Evolutionary conservation across 768 basidiomycete species (phyloP), one percentile per base, ranked within the genome.

Genomic region (Myochromella boudieri): DNA sequence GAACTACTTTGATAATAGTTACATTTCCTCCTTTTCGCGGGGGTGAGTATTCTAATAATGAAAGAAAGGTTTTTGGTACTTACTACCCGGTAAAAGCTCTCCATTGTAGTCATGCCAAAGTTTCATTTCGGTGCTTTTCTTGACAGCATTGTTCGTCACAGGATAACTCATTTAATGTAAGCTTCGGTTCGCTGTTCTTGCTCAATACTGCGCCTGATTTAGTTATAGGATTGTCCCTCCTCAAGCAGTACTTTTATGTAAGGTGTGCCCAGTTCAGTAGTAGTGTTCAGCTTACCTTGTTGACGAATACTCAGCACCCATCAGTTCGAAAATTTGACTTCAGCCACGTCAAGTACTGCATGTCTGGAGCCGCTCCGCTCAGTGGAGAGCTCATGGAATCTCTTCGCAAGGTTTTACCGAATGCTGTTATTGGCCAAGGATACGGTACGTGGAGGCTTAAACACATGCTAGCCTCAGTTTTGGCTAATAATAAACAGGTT

Each of bases 291-390:
- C 32, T 24, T 14, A 34, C 41, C 28, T 25, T 37, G 12, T 48
- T 49, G 7, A 46, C 31, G 37, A 26, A 11, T 26, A 21, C 22
- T 11, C 37, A 84, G 80, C 76, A 82, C 55, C 80, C 78, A n/a
- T 70, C 66, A 3, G 66, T 67, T 42, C 74, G 71, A 55, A 63
- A 75, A 4, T 71, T 74, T 37, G 74, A 82, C 53, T 68, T 86
- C 6, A 69, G 65, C 9, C 69, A 75, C 41, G 68, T 86, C 39
- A 77, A 76, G 45, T 75, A 69, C 47, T 69, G 74, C 58, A 64
- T 82, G 45, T 80, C 69, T 41, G 84, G 84, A 29, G 84, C 82
- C 14, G 84, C 84, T 1, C 85, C 85, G 7, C 57, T 86, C 15
- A 80, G 80, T 4, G 75, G 75, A 10, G 81, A 82, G 36, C 68